These are phyloP conservation scores for Fraxinus excelsior DNA, from an alignment of 257 asterid genomes.

Conservation along the genomic window DNA sequence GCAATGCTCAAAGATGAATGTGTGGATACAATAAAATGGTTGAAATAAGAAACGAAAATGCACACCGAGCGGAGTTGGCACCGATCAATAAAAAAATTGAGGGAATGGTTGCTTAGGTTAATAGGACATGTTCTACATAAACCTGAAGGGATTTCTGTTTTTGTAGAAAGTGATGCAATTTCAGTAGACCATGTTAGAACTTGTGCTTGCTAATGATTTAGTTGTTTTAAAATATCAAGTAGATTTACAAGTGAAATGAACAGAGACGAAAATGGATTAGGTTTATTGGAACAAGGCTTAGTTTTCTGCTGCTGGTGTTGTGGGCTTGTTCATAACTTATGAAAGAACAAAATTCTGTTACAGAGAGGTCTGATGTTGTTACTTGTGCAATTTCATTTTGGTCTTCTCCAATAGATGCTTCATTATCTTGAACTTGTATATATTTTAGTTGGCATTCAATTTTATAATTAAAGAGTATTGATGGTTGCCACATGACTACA, in stretches of 20 bases:
- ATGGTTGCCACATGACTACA: slow-evolving; percentile 32
- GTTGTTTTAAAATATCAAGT: too few relatives aligned
- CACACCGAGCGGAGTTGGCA: not conserved
- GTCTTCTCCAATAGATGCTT: not conserved
- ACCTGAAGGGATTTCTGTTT: too few relatives aligned
- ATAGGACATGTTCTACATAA: not conserved
- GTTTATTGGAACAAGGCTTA: not conserved
- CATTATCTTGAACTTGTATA: not conserved
- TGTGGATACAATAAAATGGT: not conserved
- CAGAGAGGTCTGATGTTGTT: not conserved
- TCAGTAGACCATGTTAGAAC: too few relatives aligned
- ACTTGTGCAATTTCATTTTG: not conserved
- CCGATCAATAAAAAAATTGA: not conserved
- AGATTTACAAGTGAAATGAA: too few relatives aligned
- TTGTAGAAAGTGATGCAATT: too few relatives aligned
- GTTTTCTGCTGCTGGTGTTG: not conserved
- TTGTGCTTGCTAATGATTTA: too few relatives aligned
- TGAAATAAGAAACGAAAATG: not conserved
- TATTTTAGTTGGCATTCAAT: not conserved
- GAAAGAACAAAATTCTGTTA: not conserved
- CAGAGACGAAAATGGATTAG: too few relatives aligned
- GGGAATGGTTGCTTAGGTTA: not conserved
- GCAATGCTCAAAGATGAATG: not conserved
- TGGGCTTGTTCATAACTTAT: slow-evolving; percentile 1
- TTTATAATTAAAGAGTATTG: not conserved